Percentiles rank a stretch among this genome's conserved stretches.
phyloP scores from a whole-genome alignment of 805 yeast genomes.

The Candida nanaspora region DNA sequence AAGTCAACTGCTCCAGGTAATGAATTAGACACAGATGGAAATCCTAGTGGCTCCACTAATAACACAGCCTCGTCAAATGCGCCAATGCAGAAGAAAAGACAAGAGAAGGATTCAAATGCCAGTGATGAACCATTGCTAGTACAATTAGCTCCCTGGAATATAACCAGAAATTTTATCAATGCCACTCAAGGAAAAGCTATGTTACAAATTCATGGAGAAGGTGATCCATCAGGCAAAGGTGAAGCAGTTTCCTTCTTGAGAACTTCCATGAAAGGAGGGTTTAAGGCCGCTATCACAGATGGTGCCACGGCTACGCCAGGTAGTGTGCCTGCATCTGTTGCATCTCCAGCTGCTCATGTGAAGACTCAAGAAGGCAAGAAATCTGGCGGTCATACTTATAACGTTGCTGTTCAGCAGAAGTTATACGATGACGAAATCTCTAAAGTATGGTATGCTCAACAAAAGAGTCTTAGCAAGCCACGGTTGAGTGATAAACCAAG shows the following conservation, averaged over 20 bases:
- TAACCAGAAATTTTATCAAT: conserved; percentile 82
- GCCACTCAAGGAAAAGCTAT: conserved; percentile 96
- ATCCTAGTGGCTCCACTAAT: conserved; percentile 2
- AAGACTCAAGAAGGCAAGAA: conserved; percentile 30
- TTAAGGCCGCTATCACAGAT: conserved; percentile 24
- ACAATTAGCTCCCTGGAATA: conserved; percentile 89
- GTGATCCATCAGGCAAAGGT: conserved; percentile 90
- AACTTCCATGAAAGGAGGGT: conserved; percentile 94
- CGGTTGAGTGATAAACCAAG: conserved; percentile 18
- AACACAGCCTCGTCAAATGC: neutral
- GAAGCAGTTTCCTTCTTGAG: conserved; percentile 82
- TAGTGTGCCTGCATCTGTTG: conserved; percentile 9
- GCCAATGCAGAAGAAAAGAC: conserved; percentile 7
- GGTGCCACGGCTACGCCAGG: conserved; percentile 11
- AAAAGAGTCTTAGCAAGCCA: conserved; percentile 42
- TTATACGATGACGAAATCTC: conserved; percentile 86
- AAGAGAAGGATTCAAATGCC: conserved; percentile 26
- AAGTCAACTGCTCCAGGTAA: conserved; percentile 22
- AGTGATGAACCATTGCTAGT: conserved; percentile 65
- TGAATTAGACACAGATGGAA: conserved; percentile 2
- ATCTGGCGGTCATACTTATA: conserved; percentile 62
- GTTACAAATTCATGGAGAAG: conserved; percentile 90
- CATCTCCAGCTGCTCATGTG: conserved; percentile 14
- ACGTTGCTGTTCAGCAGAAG: conserved; percentile 80
- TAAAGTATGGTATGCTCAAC: conserved; percentile 86